A percentile compares a stretch with the other conserved stretches of the same genome.
These are phyloP conservation scores for Emmonsiellopsis sp. DNA, from an alignment of 2,329 filamentous ascomycete genomes.

Conservation along the genomic window DNA sequence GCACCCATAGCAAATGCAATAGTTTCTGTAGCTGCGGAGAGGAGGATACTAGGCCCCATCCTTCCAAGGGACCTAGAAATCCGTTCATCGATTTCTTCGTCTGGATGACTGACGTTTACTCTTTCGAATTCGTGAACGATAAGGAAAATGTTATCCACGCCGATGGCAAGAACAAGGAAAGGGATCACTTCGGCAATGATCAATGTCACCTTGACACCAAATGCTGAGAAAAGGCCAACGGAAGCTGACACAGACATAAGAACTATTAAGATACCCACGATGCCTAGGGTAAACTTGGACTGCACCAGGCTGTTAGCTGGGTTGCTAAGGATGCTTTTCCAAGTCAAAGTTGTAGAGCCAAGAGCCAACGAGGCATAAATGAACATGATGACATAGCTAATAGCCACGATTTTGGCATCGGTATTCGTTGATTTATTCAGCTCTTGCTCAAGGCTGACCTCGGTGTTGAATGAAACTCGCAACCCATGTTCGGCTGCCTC, in stretches of 20 bases:
- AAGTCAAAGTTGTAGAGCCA: slow-evolving; percentile 73
- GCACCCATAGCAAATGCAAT: slow-evolving; percentile 86
- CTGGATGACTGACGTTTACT: slow-evolving; percentile 83
- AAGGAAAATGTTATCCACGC: slow-evolving; percentile 97
- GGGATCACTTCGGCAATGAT: slow-evolving; percentile 99
- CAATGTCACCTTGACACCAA: slow-evolving; percentile 84
- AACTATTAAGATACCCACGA: slow-evolving; percentile 89
- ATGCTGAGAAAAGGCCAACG: slow-evolving; percentile 86
- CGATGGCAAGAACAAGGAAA: slow-evolving; percentile 90
- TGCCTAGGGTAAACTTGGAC: slow-evolving; percentile 92
- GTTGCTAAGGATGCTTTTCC: slow-evolving; percentile 69
- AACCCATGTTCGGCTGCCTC: slow-evolving; percentile 72
- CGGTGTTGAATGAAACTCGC: slow-evolving; percentile 85
- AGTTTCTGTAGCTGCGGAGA: slow-evolving; percentile 91
- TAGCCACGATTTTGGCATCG: slow-evolving; percentile 88
- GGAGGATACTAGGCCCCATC: slow-evolving; percentile 92
- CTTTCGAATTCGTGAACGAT: slow-evolving; percentile 98
- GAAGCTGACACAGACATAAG: slow-evolving; percentile 95
- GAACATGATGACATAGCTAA: slow-evolving; percentile 99
- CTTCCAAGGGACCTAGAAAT: slow-evolving; percentile 82
- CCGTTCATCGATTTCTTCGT: slow-evolving; percentile 76
- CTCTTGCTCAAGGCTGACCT: slow-evolving; percentile 89
- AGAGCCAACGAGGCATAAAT: slow-evolving; percentile 88
- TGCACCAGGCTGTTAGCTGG: slow-evolving; percentile 80
- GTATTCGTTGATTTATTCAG: slow-evolving; percentile 98